These are phyloP conservation scores for Nemania sp. DNA, from an alignment of 2,329 filamentous ascomycete genomes.

Conservation along the genomic window DNA sequence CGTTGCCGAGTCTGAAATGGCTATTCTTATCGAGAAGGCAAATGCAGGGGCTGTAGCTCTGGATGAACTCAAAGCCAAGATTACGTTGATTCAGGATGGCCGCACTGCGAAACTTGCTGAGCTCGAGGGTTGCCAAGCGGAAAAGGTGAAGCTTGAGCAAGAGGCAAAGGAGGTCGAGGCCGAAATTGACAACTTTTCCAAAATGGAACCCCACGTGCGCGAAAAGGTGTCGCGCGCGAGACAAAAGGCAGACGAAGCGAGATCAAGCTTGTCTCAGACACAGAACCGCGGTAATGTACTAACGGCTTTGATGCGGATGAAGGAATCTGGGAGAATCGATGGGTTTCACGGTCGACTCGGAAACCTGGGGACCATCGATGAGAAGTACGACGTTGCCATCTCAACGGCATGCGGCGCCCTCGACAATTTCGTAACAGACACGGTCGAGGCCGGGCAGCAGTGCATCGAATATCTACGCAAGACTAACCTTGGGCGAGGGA, in stretches of 20 bases:
- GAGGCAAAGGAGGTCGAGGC: conserved; percentile 73
- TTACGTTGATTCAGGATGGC: conserved; percentile 72
- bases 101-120: conserved; percentile 72
- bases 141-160: conserved; percentile 73
- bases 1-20: conserved; percentile 91
- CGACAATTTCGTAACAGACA: conserved; percentile 96
- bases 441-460: conserved; percentile 93
- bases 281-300: conserved; percentile 94
- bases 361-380: conserved; percentile 90
- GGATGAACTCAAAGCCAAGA: conserved; percentile 81
- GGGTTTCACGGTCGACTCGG: conserved; percentile 95
- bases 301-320: conserved; percentile 88
- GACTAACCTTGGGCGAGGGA: conserved; percentile 93
- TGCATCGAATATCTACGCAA: conserved; percentile 98
- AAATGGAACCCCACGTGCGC: conserved; percentile 81
- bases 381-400: conserved; percentile 95
- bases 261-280: conserved; percentile 84
- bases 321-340: conserved; percentile 94
- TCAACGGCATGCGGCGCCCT: conserved; percentile 91
- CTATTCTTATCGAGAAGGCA: conserved; percentile 86
- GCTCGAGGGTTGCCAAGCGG: conserved; percentile 73
- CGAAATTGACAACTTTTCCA: conserved; percentile 72
- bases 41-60: conserved; percentile 85
- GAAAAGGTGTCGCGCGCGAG: conserved; percentile 85
- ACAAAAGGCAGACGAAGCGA: conserved; percentile 94